Conservation (phyloP, 495 filamentous ascomycete genomes). For the Aspergillus homomorphus region DNA sequence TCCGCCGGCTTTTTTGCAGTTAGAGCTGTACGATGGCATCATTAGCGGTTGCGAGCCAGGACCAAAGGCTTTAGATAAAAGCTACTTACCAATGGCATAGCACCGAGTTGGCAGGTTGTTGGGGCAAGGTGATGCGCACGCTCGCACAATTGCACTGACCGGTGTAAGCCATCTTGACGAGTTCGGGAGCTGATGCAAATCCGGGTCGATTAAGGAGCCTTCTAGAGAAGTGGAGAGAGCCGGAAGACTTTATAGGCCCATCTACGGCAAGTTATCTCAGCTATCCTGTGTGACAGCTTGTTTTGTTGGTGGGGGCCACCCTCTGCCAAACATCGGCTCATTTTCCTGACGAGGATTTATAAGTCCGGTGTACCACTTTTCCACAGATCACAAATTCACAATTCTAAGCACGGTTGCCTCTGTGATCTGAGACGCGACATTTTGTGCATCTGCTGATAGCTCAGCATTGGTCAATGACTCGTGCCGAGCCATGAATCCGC, state of each 20-base stretch:
- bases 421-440: background rate
- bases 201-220: background rate
- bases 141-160: conserved; percentile 32
- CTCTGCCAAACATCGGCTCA: background rate
- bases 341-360: background rate
- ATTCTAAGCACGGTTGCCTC: background rate
- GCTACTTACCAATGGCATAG: conserved; percentile 29
- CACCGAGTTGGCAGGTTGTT: conserved; percentile 18
- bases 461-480: background rate
- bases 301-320: background rate
- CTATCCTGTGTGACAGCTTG: background rate
- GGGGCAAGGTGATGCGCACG: conserved; percentile 27
- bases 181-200: background rate
- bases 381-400: no score
- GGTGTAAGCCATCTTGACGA: conserved; percentile 22
- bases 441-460: background rate
- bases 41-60: no score
- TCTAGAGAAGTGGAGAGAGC: background rate
- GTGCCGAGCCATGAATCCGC: background rate
- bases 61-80: background rate
- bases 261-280: background rate
- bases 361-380: background rate
- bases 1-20: conserved; percentile 26
- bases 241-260: background rate
- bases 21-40: conserved; percentile 8